Evolutionary conservation across 139 green algal genomes (phyloP).

Genomic region (Yamagishiella unicocca): DNA sequence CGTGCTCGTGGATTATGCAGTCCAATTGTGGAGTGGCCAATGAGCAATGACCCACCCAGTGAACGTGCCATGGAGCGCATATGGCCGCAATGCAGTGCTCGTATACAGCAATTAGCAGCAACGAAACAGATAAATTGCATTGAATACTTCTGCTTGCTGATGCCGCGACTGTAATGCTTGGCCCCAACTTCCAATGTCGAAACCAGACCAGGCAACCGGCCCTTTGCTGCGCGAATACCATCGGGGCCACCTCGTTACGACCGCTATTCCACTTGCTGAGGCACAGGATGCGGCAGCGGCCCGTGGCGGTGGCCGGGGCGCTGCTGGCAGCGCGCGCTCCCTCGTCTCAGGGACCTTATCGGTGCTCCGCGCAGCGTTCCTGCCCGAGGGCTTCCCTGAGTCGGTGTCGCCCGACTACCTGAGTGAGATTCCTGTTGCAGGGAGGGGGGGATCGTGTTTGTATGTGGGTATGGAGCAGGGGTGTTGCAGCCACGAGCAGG

Average conservation of each 20-base stretch:
- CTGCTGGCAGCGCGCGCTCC: neutral
- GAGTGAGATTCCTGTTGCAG: no score
- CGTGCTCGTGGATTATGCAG: no score
- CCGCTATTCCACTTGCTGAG: neutral
- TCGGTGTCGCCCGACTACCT: conserved; percentile 74
- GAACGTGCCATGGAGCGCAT: no score
- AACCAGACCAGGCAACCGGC: neutral
- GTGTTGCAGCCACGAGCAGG: no score
- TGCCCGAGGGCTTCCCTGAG: conserved; percentile 71
- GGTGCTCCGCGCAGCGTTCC: conserved; percentile 58
- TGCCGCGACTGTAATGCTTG: no score
- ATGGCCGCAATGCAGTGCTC: no score
- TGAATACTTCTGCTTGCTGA: no score
- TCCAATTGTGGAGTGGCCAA: no score
- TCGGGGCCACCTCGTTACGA: neutral
- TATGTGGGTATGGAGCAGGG: no score
- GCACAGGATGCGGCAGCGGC: neutral
- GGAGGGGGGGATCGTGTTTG: no score
- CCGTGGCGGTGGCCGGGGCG: neutral
- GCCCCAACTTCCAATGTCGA: neutral
- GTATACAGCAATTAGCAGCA: no score
- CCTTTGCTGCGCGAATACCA: conserved; percentile 10
- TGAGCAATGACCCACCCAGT: no score
- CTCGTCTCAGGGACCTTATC: neutral
- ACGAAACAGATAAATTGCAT: neutral